A percentile compares a stretch with the other conserved stretches of the same genome.
phyloP scores from a whole-genome alignment of 768 basidiomycete genomes.

The Strobilomyces confusus region DNA sequence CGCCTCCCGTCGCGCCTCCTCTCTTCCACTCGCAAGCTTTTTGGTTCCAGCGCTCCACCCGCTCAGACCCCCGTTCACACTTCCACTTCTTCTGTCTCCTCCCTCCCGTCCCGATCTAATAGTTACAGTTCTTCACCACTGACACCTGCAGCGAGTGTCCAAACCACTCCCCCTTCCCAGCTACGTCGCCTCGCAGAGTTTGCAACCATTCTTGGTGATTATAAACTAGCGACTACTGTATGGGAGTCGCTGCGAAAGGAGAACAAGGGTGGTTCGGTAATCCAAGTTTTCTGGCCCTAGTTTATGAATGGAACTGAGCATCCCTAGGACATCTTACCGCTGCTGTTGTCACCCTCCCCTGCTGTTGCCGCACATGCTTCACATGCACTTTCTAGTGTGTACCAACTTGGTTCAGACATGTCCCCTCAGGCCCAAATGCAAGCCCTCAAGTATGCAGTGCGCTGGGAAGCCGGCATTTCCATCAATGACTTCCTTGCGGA shows the following conservation, averaged over 20 bases:
- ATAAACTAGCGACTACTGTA: constrained; percentile 72
- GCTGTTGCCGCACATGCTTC: constrained; percentile 56
- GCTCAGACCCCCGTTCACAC: constrained; percentile 39
- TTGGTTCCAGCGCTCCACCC: constrained; percentile 58
- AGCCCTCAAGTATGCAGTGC: constrained; percentile 62
- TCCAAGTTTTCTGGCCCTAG: background rate
- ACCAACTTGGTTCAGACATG: constrained; percentile 42
- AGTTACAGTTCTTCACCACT: constrained; percentile 35
- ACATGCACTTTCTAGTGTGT: constrained; percentile 52
- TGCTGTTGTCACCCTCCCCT: constrained; percentile 66
- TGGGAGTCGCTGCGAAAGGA: constrained; percentile 91
- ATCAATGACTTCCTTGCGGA: constrained; percentile 53
- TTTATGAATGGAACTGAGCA: constrained; percentile 9
- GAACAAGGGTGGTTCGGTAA: constrained; percentile 79
- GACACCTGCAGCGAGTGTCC: constrained; percentile 12
- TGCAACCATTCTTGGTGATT: constrained; percentile 87
- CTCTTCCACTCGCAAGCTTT: constrained; percentile 78
- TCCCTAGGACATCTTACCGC: constrained; percentile 73
- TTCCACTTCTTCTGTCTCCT: constrained; percentile 37
- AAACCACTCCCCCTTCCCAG: constrained; percentile 50
- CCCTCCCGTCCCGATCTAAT: constrained; percentile 36
- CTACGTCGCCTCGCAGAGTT: constrained; percentile 93
- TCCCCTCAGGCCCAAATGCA: constrained; percentile 64
- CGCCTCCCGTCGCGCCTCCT: constrained; percentile 83
- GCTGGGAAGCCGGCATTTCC: constrained; percentile 71